Conservation (phyloP, 108 stramenopile species). For the Nannochloropsis gaditana region DNA sequence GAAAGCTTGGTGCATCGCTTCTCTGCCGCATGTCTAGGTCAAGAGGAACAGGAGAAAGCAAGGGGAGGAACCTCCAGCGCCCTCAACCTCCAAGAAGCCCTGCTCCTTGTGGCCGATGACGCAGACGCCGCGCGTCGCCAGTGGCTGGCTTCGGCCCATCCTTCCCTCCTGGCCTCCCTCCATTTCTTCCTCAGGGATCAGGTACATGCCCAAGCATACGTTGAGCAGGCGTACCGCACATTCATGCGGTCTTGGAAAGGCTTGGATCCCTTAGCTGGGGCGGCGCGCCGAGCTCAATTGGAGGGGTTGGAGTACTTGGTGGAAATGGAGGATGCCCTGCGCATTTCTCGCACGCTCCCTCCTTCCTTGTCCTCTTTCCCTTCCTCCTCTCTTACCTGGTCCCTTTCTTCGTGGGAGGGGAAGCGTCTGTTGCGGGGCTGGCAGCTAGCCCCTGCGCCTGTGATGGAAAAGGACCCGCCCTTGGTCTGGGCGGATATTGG, state of each 20-base stretch:
- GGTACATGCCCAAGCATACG: neutral
- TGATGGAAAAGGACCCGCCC: neutral
- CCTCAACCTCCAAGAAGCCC: neutral
- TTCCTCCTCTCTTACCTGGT: neutral
- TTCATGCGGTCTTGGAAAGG: constrained; percentile 46
- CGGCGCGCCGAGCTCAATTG: constrained; percentile 43
- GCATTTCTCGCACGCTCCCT: neutral
- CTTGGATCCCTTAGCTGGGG: constrained; percentile 43
- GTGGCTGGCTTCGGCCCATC: neutral
- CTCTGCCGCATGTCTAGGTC: neutral
- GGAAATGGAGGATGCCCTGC: neutral
- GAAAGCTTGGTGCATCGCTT: neutral
- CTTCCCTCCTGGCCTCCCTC: neutral
- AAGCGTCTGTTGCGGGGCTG: neutral
- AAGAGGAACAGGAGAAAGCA: neutral
- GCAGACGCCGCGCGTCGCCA: neutral
- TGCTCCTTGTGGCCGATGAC: neutral
- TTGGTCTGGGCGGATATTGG: neutral
- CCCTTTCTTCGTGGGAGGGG: neutral
- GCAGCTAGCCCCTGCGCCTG: neutral
- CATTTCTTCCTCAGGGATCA: neutral
- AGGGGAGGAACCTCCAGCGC: neutral
- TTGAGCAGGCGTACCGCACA: neutral
- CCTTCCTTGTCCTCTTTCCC: neutral
- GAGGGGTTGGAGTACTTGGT: constrained; percentile 39